Conservation (phyloP, 768 basidiomycete genomes). For the Tremella yokohamensis region DNA sequence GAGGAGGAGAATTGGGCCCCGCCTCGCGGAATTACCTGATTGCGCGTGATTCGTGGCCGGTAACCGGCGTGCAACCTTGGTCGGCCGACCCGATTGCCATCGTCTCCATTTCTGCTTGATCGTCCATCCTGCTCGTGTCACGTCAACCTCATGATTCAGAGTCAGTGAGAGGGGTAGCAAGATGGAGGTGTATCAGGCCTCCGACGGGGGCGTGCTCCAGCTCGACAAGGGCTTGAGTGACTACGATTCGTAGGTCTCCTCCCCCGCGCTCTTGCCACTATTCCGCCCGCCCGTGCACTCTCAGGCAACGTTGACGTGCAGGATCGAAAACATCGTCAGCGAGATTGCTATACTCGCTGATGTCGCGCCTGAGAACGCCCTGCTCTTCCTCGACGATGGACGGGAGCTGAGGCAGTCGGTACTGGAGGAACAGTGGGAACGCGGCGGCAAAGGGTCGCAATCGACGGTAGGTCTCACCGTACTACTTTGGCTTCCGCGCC, state of each 20-base stretch:
- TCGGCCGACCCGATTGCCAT: conserved; percentile 1
- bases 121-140: too few species aligned
- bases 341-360: neutral
- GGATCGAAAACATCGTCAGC: conserved; percentile 9
- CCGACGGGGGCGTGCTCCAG: conserved; percentile 28
- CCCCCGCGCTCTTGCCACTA: conserved; percentile 11
- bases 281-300: neutral
- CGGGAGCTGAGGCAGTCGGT: conserved; percentile 28
- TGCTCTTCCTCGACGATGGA: conserved; percentile 43
- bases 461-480: conserved; percentile 15
- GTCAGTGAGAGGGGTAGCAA: too few species aligned
- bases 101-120: neutral
- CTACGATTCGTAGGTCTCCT: conserved; percentile 37
- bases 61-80: too few species aligned
- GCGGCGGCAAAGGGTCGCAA: conserved; percentile 23
- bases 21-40: too few species aligned
- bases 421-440: conserved; percentile 29
- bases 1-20: too few species aligned
- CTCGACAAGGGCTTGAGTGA: conserved; percentile 21
- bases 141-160: neutral
- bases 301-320: neutral
- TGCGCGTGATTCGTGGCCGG: too few species aligned
- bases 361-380: conserved; percentile 21
- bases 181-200: conserved; percentile 36
- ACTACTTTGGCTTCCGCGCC: too few species aligned